phyloP scores from a whole-genome alignment of 306 rosid species.

The Pterocarpus macrocarpus region DNA sequence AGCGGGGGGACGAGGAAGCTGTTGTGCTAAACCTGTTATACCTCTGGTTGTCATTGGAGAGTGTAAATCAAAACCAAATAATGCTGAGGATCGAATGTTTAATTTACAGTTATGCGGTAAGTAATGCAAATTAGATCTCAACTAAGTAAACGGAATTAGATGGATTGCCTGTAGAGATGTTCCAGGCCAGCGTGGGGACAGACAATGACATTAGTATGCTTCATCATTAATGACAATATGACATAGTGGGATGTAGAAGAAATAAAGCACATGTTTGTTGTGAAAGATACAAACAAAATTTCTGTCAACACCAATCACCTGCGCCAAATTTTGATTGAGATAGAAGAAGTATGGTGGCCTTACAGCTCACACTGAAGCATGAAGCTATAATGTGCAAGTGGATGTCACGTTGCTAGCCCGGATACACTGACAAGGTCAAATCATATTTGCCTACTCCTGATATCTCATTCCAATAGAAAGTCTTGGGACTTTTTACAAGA shows the following conservation, averaged over 20 bases:
- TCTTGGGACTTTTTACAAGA: too few relatives aligned
- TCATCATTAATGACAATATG: background rate
- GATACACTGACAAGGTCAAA: background rate
- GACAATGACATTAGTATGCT: background rate
- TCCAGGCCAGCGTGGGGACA: background rate
- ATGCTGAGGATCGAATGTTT: background rate
- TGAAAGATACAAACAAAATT: background rate
- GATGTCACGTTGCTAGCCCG: background rate
- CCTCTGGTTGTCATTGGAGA: too few relatives aligned
- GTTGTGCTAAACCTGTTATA: too few relatives aligned
- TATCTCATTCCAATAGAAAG: background rate
- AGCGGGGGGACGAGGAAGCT: too few relatives aligned
- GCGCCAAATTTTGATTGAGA: background rate
- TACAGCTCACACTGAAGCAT: background rate
- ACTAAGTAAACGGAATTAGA: background rate
- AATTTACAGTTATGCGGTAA: background rate
- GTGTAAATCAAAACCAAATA: background rate
- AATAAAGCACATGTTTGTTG: constrained; percentile 2
- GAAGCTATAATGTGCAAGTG: background rate
- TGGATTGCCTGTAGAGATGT: background rate
- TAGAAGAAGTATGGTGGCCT: background rate
- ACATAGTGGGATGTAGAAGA: background rate
- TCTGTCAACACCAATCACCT: background rate
- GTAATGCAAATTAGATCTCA: background rate
- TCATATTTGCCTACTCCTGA: background rate